Percentiles rank a stretch among this genome's conserved stretches.
Conservation (phyloP, 805 yeast genomes). For the Saccharomyces jurei region DNA sequence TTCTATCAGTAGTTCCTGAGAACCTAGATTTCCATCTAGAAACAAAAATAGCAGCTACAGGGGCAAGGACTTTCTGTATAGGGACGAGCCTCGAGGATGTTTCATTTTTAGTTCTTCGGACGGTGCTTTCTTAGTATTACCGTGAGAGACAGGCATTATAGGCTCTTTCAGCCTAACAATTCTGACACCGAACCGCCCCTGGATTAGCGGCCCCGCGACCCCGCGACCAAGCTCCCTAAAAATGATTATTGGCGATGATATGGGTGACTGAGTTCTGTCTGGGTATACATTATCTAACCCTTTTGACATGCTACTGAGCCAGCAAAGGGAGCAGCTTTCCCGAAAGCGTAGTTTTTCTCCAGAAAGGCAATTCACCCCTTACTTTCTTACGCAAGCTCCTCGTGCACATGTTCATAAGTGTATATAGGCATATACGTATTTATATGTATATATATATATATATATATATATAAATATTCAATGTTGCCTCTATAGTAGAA, state of each 20-base stretch:
- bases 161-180: neutral
- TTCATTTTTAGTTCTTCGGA: neutral
- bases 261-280: neutral
- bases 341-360: neutral
- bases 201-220: neutral
- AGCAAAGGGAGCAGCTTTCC: neutral
- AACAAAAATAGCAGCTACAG: neutral
- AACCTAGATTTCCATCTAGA: neutral
- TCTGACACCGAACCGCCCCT: neutral
- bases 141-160: neutral
- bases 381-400: neutral
- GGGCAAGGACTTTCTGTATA: neutral
- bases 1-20: neutral
- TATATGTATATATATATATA: neutral
- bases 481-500: neutral
- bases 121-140: neutral
- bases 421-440: neutral
- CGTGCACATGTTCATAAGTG: neutral
- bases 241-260: neutral
- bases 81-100: neutral
- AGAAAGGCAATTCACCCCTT: neutral
- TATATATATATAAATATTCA: too few species aligned
- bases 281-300: neutral
- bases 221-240: neutral
- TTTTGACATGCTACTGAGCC: neutral